Percentiles rank a stretch among this genome's conserved stretches.
Evolutionary conservation across 2,329 filamentous ascomycete genomes (phyloP).

Genomic region (Fusarium torulosum): DNA sequence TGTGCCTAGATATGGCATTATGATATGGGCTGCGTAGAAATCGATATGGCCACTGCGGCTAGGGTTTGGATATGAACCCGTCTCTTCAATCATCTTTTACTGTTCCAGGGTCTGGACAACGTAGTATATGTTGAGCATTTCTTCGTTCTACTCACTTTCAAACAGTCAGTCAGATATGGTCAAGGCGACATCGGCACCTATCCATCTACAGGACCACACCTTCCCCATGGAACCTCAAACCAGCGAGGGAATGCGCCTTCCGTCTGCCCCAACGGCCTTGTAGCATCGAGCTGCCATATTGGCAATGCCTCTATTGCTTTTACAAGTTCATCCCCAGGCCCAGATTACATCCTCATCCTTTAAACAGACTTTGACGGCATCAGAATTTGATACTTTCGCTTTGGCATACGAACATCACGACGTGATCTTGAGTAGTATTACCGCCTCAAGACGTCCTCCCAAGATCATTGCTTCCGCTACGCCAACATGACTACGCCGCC

Average conservation of each 20-base stretch:
- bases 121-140: not conserved
- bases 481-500: slow-evolving; percentile 34
- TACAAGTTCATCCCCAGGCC: slow-evolving; percentile 2
- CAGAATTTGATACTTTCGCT: slow-evolving; percentile 22
- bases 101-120: not conserved
- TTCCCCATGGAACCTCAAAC: not conserved
- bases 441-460: not conserved
- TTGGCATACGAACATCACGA: slow-evolving; percentile 6
- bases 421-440: slow-evolving; percentile 9
- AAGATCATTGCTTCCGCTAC: not conserved
- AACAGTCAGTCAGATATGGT: not conserved
- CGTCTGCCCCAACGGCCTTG: not conserved
- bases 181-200: not conserved
- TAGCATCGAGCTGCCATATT: not conserved
- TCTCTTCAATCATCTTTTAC: not conserved
- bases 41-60: slow-evolving; percentile 28
- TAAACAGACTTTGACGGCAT: slow-evolving; percentile 38
- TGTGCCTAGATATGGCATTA: slow-evolving; percentile 34
- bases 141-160: not conserved
- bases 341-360: slow-evolving; percentile 25
- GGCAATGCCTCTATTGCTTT: not conserved
- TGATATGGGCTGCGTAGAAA: slow-evolving; percentile 38
- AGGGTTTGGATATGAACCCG: slow-evolving; percentile 14
- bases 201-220: not conserved
- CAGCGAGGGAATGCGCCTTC: not conserved